These are phyloP conservation scores for Apiosordaria backusii DNA, from an alignment of 495 filamentous ascomycete genomes.

Conservation along the genomic window DNA sequence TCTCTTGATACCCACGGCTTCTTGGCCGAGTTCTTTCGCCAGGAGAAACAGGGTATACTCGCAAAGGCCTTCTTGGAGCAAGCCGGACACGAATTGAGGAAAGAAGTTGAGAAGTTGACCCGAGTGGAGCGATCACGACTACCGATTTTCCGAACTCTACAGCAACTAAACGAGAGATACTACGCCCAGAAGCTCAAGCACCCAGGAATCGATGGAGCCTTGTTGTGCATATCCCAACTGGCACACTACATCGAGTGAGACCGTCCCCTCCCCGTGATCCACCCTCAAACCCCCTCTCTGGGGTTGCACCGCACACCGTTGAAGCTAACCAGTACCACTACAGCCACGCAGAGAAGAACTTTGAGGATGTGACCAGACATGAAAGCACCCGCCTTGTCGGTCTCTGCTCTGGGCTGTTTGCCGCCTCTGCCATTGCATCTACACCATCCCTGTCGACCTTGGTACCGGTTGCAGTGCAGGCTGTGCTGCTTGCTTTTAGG, in stretches of 20 bases:
- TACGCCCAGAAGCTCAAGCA: constrained; percentile 55
- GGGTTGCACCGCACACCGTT: constrained; percentile 20
- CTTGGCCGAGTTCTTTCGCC: constrained; percentile 56
- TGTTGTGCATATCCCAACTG: constrained; percentile 68
- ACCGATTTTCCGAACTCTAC: constrained; percentile 64
- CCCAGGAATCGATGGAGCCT: constrained; percentile 60
- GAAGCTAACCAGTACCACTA: constrained; percentile 16
- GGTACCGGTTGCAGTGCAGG: constrained; percentile 63
- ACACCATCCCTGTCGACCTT: constrained; percentile 65
- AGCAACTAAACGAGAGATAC: constrained; percentile 68
- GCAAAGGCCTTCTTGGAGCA: constrained; percentile 63
- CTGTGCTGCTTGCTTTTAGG: constrained; percentile 69
- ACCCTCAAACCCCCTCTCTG: background rate
- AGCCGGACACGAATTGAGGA: constrained; percentile 57
- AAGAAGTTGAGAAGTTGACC: constrained; percentile 60
- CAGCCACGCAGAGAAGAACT: constrained; percentile 46
- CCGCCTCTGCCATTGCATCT: constrained; percentile 66
- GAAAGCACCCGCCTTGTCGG: constrained; percentile 53
- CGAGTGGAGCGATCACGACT: constrained; percentile 57
- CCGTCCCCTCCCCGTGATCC: background rate
- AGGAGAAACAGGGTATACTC: constrained; percentile 61
- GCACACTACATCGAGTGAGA: constrained; percentile 74
- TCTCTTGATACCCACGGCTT: constrained; percentile 67
- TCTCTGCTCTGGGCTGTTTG: constrained; percentile 70
- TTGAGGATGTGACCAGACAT: constrained; percentile 41